Evolutionary conservation across 106 monocot genomes (phyloP).

Genomic region (Dendrobium huoshanense): DNA sequence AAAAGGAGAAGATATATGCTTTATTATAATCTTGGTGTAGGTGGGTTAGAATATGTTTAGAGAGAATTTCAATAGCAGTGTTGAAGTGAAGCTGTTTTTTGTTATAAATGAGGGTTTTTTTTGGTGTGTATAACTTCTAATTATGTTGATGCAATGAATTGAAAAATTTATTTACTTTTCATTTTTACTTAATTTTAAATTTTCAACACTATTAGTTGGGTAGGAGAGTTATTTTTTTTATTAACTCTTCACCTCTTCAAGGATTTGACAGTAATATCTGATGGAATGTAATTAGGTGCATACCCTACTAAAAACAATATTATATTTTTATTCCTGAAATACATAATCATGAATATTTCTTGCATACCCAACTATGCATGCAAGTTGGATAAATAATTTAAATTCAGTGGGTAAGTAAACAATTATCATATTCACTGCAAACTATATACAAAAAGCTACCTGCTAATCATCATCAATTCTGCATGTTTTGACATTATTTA

Average conservation of each 20-base stretch:
- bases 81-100: background rate
- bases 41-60: background rate
- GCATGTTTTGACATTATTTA: too few relatives aligned
- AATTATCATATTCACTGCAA: too few relatives aligned
- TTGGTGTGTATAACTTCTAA: background rate
- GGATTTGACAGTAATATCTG: background rate
- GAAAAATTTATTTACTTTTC: background rate
- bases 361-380: too few relatives aligned
- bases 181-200: background rate
- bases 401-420: too few relatives aligned
- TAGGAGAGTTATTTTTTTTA: background rate
- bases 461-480: too few relatives aligned
- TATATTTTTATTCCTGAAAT: too few relatives aligned
- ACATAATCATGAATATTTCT: too few relatives aligned
- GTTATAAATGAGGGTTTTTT: background rate
- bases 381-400: too few relatives aligned
- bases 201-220: background rate
- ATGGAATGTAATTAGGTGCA: too few relatives aligned
- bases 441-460: too few relatives aligned
- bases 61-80: background rate
- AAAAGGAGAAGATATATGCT: background rate
- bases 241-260: background rate
- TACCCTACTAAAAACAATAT: too few relatives aligned
- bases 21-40: constrained; percentile 3
- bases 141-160: background rate